A percentile compares a stretch with the other conserved stretches of the same genome.
phyloP scores from a whole-genome alignment of 306 rosid genomes.

The Sindora glabra region DNA sequence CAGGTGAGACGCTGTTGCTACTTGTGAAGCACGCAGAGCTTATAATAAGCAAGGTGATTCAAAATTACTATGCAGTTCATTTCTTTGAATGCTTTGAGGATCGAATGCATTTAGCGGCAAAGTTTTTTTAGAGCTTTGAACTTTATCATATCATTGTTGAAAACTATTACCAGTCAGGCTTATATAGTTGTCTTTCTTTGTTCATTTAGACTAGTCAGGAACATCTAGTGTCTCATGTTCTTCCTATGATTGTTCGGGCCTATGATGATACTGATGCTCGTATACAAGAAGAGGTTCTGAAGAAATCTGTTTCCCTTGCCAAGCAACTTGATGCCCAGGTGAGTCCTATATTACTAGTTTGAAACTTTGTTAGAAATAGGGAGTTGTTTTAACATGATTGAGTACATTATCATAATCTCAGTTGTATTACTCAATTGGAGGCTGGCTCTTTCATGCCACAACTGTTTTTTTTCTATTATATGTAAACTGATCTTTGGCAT shows the following conservation, averaged over 20 bases:
- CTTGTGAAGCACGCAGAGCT: constrained; percentile 91
- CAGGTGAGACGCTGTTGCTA: constrained; percentile 79
- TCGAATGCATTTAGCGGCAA: background rate
- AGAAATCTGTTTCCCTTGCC: constrained; percentile 63
- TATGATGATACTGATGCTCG: constrained; percentile 92
- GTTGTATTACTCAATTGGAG: no score
- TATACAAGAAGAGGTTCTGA: constrained; percentile 93
- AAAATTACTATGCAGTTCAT: background rate
- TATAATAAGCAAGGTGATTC: constrained; percentile 75
- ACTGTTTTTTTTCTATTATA: no score
- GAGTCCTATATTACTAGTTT: constrained; percentile 24
- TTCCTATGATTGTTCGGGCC: constrained; percentile 93
- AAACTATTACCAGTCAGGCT: background rate
- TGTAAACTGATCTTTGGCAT: no score
- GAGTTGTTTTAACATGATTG: background rate
- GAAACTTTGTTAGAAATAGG: no score
- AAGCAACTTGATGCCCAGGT: constrained; percentile 89
- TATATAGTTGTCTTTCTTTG: constrained; percentile 3
- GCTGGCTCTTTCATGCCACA: no score
- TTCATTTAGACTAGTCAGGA: constrained; percentile 69
- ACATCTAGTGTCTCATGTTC: constrained; percentile 70
- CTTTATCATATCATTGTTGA: background rate
- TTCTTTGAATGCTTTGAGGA: constrained; percentile 1
- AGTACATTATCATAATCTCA: no score
- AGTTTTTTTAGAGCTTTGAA: constrained; percentile 1